These are phyloP conservation scores for Ophiostoma himal-ulmi DNA, from an alignment of 2,329 filamentous ascomycete genomes.

Conservation along the genomic window DNA sequence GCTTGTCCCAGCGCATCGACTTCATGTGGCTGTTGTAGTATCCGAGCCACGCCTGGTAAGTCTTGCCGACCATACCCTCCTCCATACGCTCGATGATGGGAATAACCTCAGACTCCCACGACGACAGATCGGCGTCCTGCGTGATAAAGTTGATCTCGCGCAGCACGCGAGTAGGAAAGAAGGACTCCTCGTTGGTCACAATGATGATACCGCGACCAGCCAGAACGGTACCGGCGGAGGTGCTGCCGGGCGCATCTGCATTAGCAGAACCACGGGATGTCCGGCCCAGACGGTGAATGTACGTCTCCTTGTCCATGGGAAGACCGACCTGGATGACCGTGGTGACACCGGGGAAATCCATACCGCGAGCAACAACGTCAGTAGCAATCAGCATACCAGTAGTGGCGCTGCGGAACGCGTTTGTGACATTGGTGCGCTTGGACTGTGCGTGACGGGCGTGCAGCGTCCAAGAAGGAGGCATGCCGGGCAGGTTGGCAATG, in stretches of 20 bases:
- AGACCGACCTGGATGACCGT: slow-evolving; percentile 60
- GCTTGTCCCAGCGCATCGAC: slow-evolving; percentile 39
- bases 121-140: slow-evolving; percentile 42
- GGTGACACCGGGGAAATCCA: slow-evolving; percentile 66
- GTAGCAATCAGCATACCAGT: slow-evolving; percentile 58
- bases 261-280: slow-evolving; percentile 61
- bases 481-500: slow-evolving; percentile 36
- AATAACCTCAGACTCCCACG: slow-evolving; percentile 34
- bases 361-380: slow-evolving; percentile 64
- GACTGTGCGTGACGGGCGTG: slow-evolving; percentile 48
- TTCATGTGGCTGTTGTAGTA: slow-evolving; percentile 50
- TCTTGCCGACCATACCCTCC: slow-evolving; percentile 40
- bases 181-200: slow-evolving; percentile 46
- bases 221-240: slow-evolving; percentile 45
- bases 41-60: slow-evolving; percentile 54
- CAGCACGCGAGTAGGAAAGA: slow-evolving; percentile 46
- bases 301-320: slow-evolving; percentile 55
- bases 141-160: slow-evolving; percentile 50
- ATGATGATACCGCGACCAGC: slow-evolving; percentile 56
- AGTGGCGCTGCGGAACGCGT: slow-evolving; percentile 51
- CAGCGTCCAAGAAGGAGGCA: slow-evolving; percentile 42
- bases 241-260: slow-evolving; percentile 55
- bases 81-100: slow-evolving; percentile 41
- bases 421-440: slow-evolving; percentile 52
- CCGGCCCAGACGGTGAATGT: slow-evolving; percentile 62